A percentile compares a stretch with the other conserved stretches of the same genome.
Evolutionary conservation across 2,329 filamentous ascomycete genomes (phyloP).

Genomic region (Cladophialophora carrionii): DNA sequence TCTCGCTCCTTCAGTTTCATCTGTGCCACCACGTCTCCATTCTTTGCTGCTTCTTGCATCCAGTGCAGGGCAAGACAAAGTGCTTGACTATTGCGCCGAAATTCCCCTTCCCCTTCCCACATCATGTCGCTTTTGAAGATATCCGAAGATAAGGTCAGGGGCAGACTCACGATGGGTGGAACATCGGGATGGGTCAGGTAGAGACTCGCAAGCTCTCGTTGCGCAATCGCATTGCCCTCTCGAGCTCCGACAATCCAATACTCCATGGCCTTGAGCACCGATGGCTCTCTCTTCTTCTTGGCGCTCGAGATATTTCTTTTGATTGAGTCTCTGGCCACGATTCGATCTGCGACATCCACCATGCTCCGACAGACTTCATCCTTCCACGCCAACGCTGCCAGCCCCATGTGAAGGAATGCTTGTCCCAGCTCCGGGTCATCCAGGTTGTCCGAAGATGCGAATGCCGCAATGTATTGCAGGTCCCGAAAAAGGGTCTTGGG

Average conservation of each 20-base stretch:
- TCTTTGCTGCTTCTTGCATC: slow-evolving; percentile 87
- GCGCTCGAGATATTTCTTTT: slow-evolving; percentile 40
- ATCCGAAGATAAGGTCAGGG: slow-evolving; percentile 79
- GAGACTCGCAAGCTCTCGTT: slow-evolving; percentile 89
- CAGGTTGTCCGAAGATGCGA: slow-evolving; percentile 61
- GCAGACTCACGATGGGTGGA: slow-evolving; percentile 75
- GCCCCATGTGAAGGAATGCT: slow-evolving; percentile 86
- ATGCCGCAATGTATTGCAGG: slow-evolving; percentile 70
- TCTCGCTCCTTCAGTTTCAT: slow-evolving; percentile 76
- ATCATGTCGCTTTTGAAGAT: slow-evolving; percentile 89
- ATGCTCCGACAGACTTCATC: slow-evolving; percentile 83
- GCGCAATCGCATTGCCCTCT: slow-evolving; percentile 84
- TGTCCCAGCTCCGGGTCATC: slow-evolving; percentile 66
- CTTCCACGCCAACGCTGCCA: slow-evolving; percentile 86
- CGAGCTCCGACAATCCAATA: slow-evolving; percentile 95
- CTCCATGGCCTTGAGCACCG: slow-evolving; percentile 76
- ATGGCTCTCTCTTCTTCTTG: slow-evolving; percentile 60
- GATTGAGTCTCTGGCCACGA: slow-evolving; percentile 61
- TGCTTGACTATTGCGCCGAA: slow-evolving; percentile 60
- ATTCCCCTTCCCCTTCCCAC: slow-evolving; percentile 47
- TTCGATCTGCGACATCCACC: slow-evolving; percentile 72
- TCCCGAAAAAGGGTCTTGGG: slow-evolving; percentile 81
- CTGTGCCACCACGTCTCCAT: slow-evolving; percentile 83
- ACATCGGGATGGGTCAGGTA: slow-evolving; percentile 91
- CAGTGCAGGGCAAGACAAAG: slow-evolving; percentile 97